Conservation (phyloP, 805 yeast species). For the Wickerhamiella occidentalis region DNA sequence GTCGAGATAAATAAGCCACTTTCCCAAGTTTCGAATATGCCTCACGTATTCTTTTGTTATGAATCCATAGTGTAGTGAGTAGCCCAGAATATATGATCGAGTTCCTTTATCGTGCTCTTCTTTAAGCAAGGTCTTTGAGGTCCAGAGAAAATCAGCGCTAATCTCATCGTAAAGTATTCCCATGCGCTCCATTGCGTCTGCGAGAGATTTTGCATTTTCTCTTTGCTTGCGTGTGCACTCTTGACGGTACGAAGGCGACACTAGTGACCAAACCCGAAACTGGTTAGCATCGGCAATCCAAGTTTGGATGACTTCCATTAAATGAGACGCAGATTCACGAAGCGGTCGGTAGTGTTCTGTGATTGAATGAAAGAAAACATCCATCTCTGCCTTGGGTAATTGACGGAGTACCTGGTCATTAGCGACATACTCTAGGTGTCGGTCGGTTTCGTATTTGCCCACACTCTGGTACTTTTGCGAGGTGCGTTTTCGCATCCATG, state of each 20-base stretch:
- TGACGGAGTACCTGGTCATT: conserved; percentile 1
- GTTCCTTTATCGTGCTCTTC: conserved; percentile 8
- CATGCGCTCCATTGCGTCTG: conserved; percentile 10
- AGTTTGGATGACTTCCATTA: conserved; percentile 12
- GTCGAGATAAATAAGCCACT: conserved; percentile 17
- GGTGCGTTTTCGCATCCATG: neutral
- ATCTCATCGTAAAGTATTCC: conserved; percentile 11
- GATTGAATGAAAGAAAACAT: conserved; percentile 12
- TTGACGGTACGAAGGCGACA: conserved; percentile 14
- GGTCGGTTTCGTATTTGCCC: conserved; percentile 5
- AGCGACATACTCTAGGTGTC: conserved; percentile 3
- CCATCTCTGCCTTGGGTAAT: conserved; percentile 6
- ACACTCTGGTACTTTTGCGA: neutral
- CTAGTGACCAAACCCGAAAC: conserved; percentile 15
- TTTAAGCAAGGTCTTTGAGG: conserved; percentile 9
- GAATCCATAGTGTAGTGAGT: conserved; percentile 18
- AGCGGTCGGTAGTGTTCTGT: conserved; percentile 14
- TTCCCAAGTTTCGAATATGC: conserved; percentile 16
- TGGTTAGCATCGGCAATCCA: conserved; percentile 23
- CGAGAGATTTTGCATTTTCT: conserved; percentile 7
- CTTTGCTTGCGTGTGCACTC: conserved; percentile 2
- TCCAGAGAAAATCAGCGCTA: conserved; percentile 2
- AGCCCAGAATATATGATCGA: conserved; percentile 12
- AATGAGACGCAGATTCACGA: conserved; percentile 12
- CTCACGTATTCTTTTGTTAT: conserved; percentile 15